Evolutionary conservation across 495 filamentous ascomycete species (phyloP).

Genomic region (Glutinoglossum americanum): DNA sequence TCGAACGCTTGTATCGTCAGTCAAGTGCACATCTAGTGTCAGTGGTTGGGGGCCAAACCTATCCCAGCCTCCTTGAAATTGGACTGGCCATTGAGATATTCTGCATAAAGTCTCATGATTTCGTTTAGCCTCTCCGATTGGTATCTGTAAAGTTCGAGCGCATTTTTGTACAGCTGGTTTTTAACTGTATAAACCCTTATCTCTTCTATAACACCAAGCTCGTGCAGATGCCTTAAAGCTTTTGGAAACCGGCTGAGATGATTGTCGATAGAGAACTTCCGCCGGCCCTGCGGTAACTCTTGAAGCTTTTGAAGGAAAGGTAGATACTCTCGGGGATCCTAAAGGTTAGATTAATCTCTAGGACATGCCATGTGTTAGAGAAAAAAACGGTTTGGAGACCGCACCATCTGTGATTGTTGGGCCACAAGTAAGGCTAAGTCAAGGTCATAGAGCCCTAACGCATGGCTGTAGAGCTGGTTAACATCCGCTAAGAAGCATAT

Average conservation of each 20-base stretch:
- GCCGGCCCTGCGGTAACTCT: slow-evolving; percentile 39
- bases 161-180: slow-evolving; percentile 55
- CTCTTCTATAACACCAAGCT: slow-evolving; percentile 48
- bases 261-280: slow-evolving; percentile 72
- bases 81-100: slow-evolving; percentile 49
- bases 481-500: slow-evolving; percentile 93
- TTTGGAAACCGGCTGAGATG: slow-evolving; percentile 53
- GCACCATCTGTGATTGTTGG: slow-evolving; percentile 74
- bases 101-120: slow-evolving; percentile 57
- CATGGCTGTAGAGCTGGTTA: slow-evolving; percentile 77
- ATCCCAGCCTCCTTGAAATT: slow-evolving; percentile 67
- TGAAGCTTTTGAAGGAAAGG: slow-evolving; percentile 81
- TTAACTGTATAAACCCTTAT: slow-evolving; percentile 50
- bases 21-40: neutral
- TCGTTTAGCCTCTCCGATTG: slow-evolving; percentile 34
- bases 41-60: slow-evolving; percentile 15
- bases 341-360: slow-evolving; percentile 1
- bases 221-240: slow-evolving; percentile 54
- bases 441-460: slow-evolving; percentile 75
- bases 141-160: slow-evolving; percentile 70
- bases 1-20: slow-evolving; percentile 1
- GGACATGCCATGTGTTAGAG: neutral
- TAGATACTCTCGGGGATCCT: slow-evolving; percentile 84
- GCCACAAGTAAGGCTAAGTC: slow-evolving; percentile 78
- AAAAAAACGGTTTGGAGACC: neutral